Base-by-base conservation (phyloP, 345 rosid species). In the Citrus maxima region DNA sequence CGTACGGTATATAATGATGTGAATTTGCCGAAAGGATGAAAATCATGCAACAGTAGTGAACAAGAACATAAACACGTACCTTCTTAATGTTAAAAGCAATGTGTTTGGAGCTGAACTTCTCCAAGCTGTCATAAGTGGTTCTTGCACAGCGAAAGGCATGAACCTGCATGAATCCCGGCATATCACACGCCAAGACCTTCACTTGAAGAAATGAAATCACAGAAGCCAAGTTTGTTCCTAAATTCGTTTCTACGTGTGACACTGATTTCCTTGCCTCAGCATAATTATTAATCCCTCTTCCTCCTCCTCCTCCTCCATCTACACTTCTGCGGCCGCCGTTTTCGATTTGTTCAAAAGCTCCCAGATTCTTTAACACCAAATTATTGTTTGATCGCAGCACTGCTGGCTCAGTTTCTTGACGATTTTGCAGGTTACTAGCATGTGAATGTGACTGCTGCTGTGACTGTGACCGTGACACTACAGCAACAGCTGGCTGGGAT, bases 61-160 rank as follows among this genome's bases (percentile, higher is more conserved):
- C 13, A 22, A 37, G n/a, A 49, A 40, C 14, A 7, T 24, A 38
- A 18, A 5, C 30, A 24, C 75, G 7, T 86, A 91, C 98, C 98
- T 89, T 93, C 86, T 95, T 95, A 69, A 93, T 89, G 87, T 91
- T 90, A 77, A 82, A 90, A 83, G 98, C 98, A 85, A 93, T 86
- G 87, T 89, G 93, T 75, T 83, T 93, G 28, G 97, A 59, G 89
- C 98, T 95, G 65, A 91, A 91, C 74, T 85, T 88, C 82, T 91
- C 97, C 85, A 88, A 90, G 82, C 90, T 84, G 77, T 93, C 95
- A 35, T 85, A 88, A 32, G 91, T 90, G 75, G 79, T 84, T 66
- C 98, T 88, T 16, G 97, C 95, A 76, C 94, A 93, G 77, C 91
- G 82, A 70, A 95, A 91, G 70, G 97, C 98, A 85, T 91, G 98